Percentiles rank a stretch among this genome's conserved stretches.
phyloP scores from a whole-genome alignment of 2,329 filamentous ascomycete genomes.

The Acephala macrosclerotiorum region DNA sequence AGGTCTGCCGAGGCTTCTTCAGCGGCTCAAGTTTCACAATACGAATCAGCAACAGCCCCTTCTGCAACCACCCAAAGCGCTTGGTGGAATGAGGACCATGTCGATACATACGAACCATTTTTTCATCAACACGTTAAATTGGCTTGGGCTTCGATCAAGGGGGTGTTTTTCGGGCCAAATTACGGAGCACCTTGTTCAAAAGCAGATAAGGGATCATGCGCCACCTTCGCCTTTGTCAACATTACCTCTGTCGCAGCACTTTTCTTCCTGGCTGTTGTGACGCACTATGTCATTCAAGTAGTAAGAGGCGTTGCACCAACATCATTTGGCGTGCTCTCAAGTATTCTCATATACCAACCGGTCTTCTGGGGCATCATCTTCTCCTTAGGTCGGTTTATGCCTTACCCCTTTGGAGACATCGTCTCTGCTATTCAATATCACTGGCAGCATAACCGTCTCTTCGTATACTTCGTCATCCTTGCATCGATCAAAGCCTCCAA shows the following conservation, averaged over 20 bases:
- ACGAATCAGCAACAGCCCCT: no score
- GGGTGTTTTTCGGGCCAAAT: not conserved
- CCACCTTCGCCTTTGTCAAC: not conserved
- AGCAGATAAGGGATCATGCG: not conserved
- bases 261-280: not conserved
- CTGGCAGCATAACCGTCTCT: slow-evolving; percentile 10
- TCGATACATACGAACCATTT: no score
- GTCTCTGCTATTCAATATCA: not conserved
- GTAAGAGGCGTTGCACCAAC: not conserved
- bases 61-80: no score
- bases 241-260: not conserved
- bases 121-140: no score
- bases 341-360: not conserved
- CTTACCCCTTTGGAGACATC: not conserved
- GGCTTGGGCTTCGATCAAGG: no score
- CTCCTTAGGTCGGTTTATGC: not conserved
- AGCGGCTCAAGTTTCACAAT: no score
- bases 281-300: not conserved
- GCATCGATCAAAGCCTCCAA: slow-evolving; percentile 26
- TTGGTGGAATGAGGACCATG: no score
- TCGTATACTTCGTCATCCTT: slow-evolving; percentile 21
- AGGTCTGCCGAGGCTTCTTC: no score
- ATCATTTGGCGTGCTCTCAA: not conserved
- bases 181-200: not conserved
- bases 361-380: slow-evolving; percentile 2